Base-by-base conservation (phyloP, 768 basidiomycete species). In the Mycena pura region DNA sequence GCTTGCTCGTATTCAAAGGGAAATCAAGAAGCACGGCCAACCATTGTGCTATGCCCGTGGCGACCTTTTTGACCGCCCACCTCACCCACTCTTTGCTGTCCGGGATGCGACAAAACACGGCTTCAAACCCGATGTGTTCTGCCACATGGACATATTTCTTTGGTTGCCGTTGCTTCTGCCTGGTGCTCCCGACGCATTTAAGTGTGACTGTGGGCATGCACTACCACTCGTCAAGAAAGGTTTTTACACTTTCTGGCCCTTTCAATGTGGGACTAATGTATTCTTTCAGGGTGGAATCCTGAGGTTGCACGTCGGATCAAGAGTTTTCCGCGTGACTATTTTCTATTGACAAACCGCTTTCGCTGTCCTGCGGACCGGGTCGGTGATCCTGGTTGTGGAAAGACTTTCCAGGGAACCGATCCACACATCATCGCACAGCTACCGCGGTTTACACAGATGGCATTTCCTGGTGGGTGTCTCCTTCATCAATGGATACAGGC, bases 281-380 rank as follows among this genome's bases (percentile, higher is more conserved):
- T 9, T 19, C 15, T 32, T 3, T 11, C 9, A 49, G 47, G 47
- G 7, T 49, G 11, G 14, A 49, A 49, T n/a, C 31, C 32, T 10
- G 24, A 49, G 0, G 38, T 64, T 55, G 63, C 63, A 4, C 58
- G 58, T 6, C 43, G 58, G 1, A 58, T 64, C 17, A 28, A 39
- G 17, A 6, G 13, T 19, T 29, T 47, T 10, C 36, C 52, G 9
- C 3, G 17, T 1, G 57, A 64, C 21, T 64, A 38, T 21, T 64
- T 64, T 17, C 57, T 64, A 2, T 22, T 64, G 27, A 60, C 57
- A 11, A 52, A 58, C 32, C 58, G 63, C 2, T 60, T 60, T 15
- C 15, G 43, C 9, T 64, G 63, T 17, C 46, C 60, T 29, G 3
- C 3, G 6, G 14, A 19, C 5, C 24, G 44, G 8, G 17, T 22